phyloP scores from a whole-genome alignment of 495 filamentous ascomycete genomes.

The Mytilinidion resinicola region DNA sequence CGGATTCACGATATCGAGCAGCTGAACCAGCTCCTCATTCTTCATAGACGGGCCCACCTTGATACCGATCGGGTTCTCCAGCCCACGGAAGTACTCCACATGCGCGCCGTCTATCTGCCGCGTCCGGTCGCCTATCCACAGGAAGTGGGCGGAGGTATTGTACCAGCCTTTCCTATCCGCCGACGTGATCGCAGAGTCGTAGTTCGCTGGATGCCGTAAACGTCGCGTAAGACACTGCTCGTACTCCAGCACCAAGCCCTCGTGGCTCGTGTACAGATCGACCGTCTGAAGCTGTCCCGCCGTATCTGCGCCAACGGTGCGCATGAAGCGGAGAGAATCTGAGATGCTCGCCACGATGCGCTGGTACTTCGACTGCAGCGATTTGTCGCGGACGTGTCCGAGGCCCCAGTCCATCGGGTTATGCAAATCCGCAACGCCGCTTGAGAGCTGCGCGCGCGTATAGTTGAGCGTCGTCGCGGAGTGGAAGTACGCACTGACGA shows the following conservation, averaged over 20 bases:
- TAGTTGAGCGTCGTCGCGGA: constrained; percentile 92
- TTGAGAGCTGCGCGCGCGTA: constrained; percentile 72
- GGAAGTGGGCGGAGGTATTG: constrained; percentile 88
- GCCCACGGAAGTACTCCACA: constrained; percentile 93
- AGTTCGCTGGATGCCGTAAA: constrained; percentile 55
- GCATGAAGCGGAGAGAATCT: constrained; percentile 92
- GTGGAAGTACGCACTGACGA: constrained; percentile 92
- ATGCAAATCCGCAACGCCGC: constrained; percentile 89
- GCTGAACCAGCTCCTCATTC: constrained; percentile 59
- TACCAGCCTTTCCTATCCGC: constrained; percentile 51
- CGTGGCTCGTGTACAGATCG: constrained; percentile 91
- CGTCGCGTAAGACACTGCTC: constrained; percentile 77
- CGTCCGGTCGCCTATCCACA: constrained; percentile 97
- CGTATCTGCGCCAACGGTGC: constrained; percentile 85
- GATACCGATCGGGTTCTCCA: constrained; percentile 91
- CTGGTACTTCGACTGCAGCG: constrained; percentile 77
- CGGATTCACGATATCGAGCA: constrained; percentile 84
- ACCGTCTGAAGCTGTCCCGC: constrained; percentile 82
- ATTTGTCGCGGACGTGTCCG: constrained; percentile 81
- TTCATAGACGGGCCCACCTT: constrained; percentile 88
- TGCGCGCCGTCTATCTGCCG: constrained; percentile 87
- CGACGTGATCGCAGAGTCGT: constrained; percentile 4
- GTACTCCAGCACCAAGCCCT: constrained; percentile 91
- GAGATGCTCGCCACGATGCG: constrained; percentile 76
- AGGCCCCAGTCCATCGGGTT: constrained; percentile 91